Evolutionary conservation across 1,284 basidiomycete genomes (phyloP), one percentile per base, ranked within the genome.

Genomic region (Volvariella volvacea): DNA sequence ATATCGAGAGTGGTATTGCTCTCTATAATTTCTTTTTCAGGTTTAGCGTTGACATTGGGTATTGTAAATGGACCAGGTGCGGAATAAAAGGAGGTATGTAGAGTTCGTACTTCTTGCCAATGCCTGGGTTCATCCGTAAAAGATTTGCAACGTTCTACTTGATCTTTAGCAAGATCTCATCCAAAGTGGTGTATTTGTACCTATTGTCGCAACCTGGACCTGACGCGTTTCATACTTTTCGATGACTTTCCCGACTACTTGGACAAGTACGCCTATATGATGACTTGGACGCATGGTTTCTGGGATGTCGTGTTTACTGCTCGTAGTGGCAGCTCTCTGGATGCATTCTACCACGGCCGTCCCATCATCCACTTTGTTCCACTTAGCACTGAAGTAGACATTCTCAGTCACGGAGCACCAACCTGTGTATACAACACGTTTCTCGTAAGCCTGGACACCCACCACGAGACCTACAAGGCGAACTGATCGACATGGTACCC

Each of bases 311-410:
- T 33, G 54, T 17, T 45, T 36, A 36, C 19, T 36, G 34, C 45
- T 15, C 55, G 54, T 6, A 56, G 49, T 4, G 47, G 51, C 15
- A 55, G 50, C 47, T 70, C 66, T 2, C 63, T 76, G 66, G 2
- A 68, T 54, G 50, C 84, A 88, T 38, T 88, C 83, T 22, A 88
- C 70, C 2, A 83, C 76, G 17, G 65, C 74, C 0, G 83, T 82
- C 4, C 83, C 82, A 54, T 88, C 86, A 54, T 88, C 86, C 45
- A 88, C 83, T 83, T 38, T 17, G 15, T 31, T 6, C 6, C 25
- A 28, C 25, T 28, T 28, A n/a, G n/a, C 25, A 6, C 25, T 28
- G 25, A 6, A 28, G 28, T 20, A 4, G 16, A 10, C 17, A n/a
- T 32, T 2, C 42, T 40, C 38, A 32, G 44, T n/a, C 1, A 16